A percentile compares a stretch with the other conserved stretches of the same genome.
Conservation (phyloP, 768 basidiomycete genomes). For the Lactifluus hygrophoroides region DNA sequence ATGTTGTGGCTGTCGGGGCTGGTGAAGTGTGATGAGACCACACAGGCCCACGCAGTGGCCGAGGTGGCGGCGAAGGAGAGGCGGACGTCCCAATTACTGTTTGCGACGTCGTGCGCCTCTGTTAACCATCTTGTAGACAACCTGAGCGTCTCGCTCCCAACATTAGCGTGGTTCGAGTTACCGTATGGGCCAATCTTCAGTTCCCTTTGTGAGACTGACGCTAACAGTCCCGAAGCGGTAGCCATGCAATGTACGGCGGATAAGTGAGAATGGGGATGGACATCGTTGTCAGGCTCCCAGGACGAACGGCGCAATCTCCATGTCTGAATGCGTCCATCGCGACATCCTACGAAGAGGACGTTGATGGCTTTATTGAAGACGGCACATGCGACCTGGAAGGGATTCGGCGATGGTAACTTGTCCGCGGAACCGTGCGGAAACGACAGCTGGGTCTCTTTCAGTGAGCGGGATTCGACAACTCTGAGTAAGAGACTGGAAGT, state of each 20-base stretch:
- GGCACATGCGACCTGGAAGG: background rate
- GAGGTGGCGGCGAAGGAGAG: slow-evolving; percentile 5
- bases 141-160: background rate
- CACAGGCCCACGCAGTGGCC: background rate
- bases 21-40: background rate
- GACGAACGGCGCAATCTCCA: background rate
- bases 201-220: slow-evolving; percentile 5
- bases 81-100: background rate
- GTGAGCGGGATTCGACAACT: background rate
- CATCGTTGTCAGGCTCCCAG: slow-evolving; percentile 6
- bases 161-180: background rate
- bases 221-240: background rate
- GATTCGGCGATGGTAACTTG: background rate
- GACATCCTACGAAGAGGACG: slow-evolving; percentile 4
- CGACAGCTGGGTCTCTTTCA: slow-evolving; percentile 7
- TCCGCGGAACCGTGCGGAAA: background rate
- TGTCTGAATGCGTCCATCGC: slow-evolving; percentile 7
- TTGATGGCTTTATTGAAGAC: slow-evolving; percentile 1
- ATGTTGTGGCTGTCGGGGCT: background rate
- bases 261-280: background rate
- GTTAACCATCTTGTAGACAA: slow-evolving; percentile 1
- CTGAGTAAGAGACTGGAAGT: slow-evolving; percentile 12
- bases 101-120: background rate
- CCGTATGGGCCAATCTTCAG: slow-evolving; percentile 10
- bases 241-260: slow-evolving; percentile 6